These are phyloP conservation scores for Anthoceros angustus DNA, from an alignment of 225 moss, liverwort and hornwort species.

Conservation along the genomic window DNA sequence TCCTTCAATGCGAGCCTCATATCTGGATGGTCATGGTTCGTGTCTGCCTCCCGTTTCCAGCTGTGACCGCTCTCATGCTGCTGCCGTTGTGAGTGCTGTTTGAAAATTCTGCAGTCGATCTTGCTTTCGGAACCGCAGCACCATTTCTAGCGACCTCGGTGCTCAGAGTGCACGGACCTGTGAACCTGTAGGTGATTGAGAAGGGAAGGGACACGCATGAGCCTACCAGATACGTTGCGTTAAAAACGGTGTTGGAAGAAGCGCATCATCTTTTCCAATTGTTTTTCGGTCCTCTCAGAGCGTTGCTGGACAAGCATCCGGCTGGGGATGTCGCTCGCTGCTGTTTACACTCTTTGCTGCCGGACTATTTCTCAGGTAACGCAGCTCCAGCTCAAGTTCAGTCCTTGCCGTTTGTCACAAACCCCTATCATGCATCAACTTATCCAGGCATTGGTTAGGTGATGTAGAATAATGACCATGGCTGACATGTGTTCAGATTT, in stretches of 20 bases:
- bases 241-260: slow-evolving; percentile 48
- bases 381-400: neutral
- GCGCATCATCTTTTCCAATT: slow-evolving; percentile 46
- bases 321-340: slow-evolving; percentile 61
- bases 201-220: slow-evolving; percentile 57
- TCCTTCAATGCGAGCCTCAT: slow-evolving; percentile 75
- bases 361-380: slow-evolving; percentile 63
- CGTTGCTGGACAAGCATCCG: slow-evolving; percentile 43
- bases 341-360: slow-evolving; percentile 60
- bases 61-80: neutral
- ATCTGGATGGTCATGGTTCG: slow-evolving; percentile 92
- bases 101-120: too few relatives aligned
- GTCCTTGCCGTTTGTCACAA: neutral
- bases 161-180: neutral
- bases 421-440: neutral
- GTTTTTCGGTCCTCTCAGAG: slow-evolving; percentile 63
- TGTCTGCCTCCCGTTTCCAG: slow-evolving; percentile 5
- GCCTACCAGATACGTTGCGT: slow-evolving; percentile 33
- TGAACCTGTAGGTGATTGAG: slow-evolving; percentile 41
- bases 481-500: slow-evolving; percentile 33
- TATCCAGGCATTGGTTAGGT: too few relatives aligned
- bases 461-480: too few relatives aligned
- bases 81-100: too few relatives aligned
- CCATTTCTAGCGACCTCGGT: neutral
- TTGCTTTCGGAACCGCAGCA: neutral